Conservation (phyloP, 2,329 filamentous ascomycete species). For the Pyrenophora graminea region DNA sequence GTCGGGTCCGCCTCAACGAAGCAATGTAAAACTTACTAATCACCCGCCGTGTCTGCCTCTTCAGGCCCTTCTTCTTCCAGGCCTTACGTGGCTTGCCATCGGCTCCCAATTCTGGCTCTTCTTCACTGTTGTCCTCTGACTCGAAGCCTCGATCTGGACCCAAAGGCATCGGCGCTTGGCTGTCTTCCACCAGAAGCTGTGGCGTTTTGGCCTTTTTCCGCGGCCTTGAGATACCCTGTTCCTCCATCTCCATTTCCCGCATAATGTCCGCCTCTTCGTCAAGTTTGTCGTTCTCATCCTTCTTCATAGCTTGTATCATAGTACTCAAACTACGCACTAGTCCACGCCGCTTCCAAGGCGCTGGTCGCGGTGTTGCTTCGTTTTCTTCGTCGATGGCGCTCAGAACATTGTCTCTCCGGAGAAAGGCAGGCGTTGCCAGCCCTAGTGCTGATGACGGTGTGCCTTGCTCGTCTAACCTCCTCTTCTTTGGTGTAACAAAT, state of each 20-base stretch:
- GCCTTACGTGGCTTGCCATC: constrained; percentile 64
- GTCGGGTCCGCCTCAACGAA: constrained; percentile 1
- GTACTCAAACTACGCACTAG: constrained; percentile 73
- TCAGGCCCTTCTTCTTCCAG: constrained; percentile 84
- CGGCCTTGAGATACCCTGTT: constrained; percentile 28
- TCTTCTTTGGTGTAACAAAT: constrained; percentile 64
- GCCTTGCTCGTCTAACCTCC: constrained; percentile 47
- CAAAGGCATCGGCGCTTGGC: constrained; percentile 50
- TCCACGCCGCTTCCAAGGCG: constrained; percentile 50
- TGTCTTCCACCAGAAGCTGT: constrained; percentile 49
- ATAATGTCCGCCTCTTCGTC: constrained; percentile 77
- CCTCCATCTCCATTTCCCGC: constrained; percentile 67
- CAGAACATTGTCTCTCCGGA: constrained; percentile 60
- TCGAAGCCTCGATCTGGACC: constrained; percentile 50
- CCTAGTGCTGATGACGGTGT: constrained; percentile 43
- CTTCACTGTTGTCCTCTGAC: constrained; percentile 65
- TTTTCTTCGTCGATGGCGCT: constrained; percentile 61
- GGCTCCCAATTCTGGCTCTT: constrained; percentile 50
- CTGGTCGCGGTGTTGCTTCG: constrained; percentile 39
- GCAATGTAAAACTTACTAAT: constrained; percentile 54
- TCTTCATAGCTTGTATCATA: constrained; percentile 71
- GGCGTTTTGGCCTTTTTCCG: constrained; percentile 31
- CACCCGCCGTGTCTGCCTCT: constrained; percentile 71
- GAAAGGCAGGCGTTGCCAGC: constrained; percentile 73
- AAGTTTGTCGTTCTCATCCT: constrained; percentile 55